phyloP scores from a whole-genome alignment of 176 grass and related monocot genomes.

The Ananas comosus region DNA sequence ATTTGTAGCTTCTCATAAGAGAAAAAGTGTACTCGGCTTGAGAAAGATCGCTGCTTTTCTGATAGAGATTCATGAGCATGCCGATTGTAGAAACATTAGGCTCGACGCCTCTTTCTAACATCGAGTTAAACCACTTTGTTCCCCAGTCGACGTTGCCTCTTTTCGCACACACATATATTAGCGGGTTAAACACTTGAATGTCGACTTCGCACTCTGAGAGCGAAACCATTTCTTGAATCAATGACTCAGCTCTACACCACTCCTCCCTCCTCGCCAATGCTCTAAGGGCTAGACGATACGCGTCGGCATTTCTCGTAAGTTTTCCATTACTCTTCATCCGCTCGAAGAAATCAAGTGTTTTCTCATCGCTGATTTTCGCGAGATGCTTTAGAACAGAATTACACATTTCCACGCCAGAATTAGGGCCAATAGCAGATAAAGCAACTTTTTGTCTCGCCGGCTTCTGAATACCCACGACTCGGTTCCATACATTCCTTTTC shows the following conservation, averaged over 20 bases:
- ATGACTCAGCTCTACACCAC: constrained; percentile 47
- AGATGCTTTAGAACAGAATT: constrained; percentile 58
- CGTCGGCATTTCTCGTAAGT: constrained; percentile 47
- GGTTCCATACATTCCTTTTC: constrained; percentile 31
- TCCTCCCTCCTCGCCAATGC: constrained; percentile 77
- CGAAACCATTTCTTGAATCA: constrained; percentile 61
- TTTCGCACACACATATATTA: constrained; percentile 85
- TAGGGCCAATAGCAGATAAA: constrained; percentile 25
- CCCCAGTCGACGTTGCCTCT: constrained; percentile 63
- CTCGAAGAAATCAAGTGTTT: constrained; percentile 53
- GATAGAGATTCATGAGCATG: constrained; percentile 89
- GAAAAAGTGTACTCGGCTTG: constrained; percentile 61
- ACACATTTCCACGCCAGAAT: constrained; percentile 55
- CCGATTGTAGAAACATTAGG: constrained; percentile 65
- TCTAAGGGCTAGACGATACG: constrained; percentile 69
- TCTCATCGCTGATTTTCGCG: constrained; percentile 54
- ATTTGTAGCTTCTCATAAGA: constrained; percentile 46
- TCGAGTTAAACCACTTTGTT: constrained; percentile 68
- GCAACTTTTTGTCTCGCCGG: constrained; percentile 10
- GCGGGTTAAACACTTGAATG: constrained; percentile 53
- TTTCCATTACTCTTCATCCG: constrained; percentile 79
- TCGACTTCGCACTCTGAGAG: constrained; percentile 41
- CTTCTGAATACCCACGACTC: constrained; percentile 31
- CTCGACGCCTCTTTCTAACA: constrained; percentile 54
- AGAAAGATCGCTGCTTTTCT: constrained; percentile 49